A percentile compares a stretch with the other conserved stretches of the same genome.
These are phyloP conservation scores for Priceomyces medius DNA, from an alignment of 805 yeast species.

Conservation along the genomic window DNA sequence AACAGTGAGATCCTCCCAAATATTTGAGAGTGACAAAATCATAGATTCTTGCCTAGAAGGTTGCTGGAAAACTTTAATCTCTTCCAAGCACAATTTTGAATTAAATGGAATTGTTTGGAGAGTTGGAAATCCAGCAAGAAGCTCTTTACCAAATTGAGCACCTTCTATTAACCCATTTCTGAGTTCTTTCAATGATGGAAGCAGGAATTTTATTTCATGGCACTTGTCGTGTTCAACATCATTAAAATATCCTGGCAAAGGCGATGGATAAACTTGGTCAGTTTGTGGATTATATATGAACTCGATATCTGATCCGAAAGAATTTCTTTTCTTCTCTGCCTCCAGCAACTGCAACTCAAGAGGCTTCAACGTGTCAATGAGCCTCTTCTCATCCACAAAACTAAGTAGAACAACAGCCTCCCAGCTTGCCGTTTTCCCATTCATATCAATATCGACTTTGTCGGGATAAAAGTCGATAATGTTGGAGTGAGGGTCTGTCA, in stretches of 20 bases:
- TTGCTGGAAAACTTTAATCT: constrained; percentile 75
- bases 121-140: constrained; percentile 89
- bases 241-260: constrained; percentile 71
- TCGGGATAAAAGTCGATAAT: constrained; percentile 88
- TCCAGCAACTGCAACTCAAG: constrained; percentile 58
- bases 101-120: constrained; percentile 66
- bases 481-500: constrained; percentile 85
- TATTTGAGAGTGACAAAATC: constrained; percentile 59
- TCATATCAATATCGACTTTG: constrained; percentile 83
- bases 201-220: constrained; percentile 54
- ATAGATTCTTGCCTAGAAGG: constrained; percentile 84
- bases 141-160: constrained; percentile 65
- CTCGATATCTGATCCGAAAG: constrained; percentile 65
- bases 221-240: constrained; percentile 82
- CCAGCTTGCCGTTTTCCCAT: constrained; percentile 96
- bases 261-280: constrained; percentile 64
- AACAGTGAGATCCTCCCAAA: constrained; percentile 52
- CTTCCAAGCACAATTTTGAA: constrained; percentile 54
- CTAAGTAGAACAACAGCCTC: constrained; percentile 93
- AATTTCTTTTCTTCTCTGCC: constrained; percentile 73
- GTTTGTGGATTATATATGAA: constrained; percentile 78
- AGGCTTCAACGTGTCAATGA: constrained; percentile 71
- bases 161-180: constrained; percentile 62
- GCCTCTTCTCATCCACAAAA: constrained; percentile 81
- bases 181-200: constrained; percentile 48